Percentiles rank a stretch among this genome's conserved stretches.
phyloP scores from a whole-genome alignment of 2,329 filamentous ascomycete species.

The Thermochaetoides dissita region DNA sequence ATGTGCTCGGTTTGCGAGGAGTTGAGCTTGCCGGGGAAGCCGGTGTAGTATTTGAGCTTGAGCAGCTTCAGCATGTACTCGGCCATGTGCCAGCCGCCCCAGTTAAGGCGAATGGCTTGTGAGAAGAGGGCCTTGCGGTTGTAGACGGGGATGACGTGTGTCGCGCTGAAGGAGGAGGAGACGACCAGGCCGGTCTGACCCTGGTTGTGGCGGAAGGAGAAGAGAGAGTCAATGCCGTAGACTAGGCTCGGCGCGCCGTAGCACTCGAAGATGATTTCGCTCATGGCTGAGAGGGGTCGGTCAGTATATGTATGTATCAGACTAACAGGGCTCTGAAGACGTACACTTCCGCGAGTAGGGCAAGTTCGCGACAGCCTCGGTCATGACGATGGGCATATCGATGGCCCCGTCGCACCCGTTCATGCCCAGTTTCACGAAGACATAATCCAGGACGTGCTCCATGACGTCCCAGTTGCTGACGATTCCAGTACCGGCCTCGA shows the following conservation, averaged over 20 bases:
- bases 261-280: conserved; percentile 91
- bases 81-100: conserved; percentile 80
- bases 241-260: conserved; percentile 81
- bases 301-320: no score
- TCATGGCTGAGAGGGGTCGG: conserved; percentile 59
- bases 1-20: conserved; percentile 77
- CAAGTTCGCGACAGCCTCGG: conserved; percentile 83
- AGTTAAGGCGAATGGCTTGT: conserved; percentile 81
- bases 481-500: conserved; percentile 80
- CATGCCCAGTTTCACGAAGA: conserved; percentile 85
- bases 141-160: conserved; percentile 86
- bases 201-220: conserved; percentile 86
- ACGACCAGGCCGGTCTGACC: conserved; percentile 79
- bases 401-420: conserved; percentile 61
- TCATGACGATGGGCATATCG: conserved; percentile 84
- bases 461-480: conserved; percentile 97
- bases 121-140: conserved; percentile 71
- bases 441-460: conserved; percentile 86
- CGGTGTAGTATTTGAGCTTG: conserved; percentile 70
- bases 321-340: conserved; percentile 19
- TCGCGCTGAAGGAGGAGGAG: conserved; percentile 84
- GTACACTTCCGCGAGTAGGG: conserved; percentile 76
- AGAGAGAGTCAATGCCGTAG: conserved; percentile 91
- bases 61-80: conserved; percentile 88
- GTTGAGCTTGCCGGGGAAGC: conserved; percentile 74